Conservation (phyloP, 2,329 filamentous ascomycete species). For the Beauveria australis region DNA sequence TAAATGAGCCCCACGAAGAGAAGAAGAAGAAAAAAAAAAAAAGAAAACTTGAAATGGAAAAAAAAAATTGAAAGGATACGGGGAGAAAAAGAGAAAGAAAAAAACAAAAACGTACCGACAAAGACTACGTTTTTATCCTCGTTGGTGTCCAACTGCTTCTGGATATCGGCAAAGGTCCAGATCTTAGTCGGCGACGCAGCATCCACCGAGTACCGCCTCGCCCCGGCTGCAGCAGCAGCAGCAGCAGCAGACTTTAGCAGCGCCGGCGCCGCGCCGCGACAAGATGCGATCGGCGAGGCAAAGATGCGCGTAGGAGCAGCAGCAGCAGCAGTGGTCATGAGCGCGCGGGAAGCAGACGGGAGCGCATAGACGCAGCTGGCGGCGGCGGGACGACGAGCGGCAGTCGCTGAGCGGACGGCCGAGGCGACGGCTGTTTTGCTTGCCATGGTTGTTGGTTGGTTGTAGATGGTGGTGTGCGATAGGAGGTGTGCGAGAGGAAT, state of each 20-base stretch:
- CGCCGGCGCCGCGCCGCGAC: neutral
- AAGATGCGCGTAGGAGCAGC: neutral
- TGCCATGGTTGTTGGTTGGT: neutral
- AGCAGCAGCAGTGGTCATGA: neutral
- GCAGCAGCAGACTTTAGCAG: neutral
- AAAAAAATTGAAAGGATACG: neutral
- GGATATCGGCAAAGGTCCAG: constrained; percentile 43
- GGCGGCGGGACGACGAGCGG: neutral
- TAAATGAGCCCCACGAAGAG: neutral
- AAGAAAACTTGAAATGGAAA: neutral
- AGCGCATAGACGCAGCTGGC: neutral
- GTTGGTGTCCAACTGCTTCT: constrained; percentile 24
- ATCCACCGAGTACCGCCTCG: constrained; percentile 22
- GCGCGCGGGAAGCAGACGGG: neutral
- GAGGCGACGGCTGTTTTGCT: neutral
- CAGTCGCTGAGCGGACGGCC: neutral
- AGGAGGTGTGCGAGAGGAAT: neutral
- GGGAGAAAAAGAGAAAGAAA: neutral
- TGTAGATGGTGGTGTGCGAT: neutral
- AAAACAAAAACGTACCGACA: constrained; percentile 31
- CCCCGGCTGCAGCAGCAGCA: neutral
- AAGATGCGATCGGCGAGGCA: neutral
- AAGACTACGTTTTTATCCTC: constrained; percentile 29
- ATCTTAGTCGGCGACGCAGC: constrained; percentile 25
- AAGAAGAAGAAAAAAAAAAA: neutral